Conservation (phyloP, 345 rosid genomes). For the Dovyalis caffra region DNA sequence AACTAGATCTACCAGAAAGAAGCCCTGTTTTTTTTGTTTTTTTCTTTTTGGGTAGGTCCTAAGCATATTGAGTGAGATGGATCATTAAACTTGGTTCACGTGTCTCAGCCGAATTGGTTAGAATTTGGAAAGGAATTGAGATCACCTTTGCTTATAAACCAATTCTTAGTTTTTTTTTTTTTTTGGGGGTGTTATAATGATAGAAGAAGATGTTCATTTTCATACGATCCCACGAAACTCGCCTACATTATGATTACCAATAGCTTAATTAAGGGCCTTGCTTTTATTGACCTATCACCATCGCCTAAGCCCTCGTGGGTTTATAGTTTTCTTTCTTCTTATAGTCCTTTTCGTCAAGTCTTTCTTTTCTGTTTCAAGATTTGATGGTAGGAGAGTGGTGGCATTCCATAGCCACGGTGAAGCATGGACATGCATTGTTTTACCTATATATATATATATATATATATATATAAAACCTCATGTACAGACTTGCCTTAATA, state of each 20-base stretch:
- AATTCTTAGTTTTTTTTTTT: neutral
- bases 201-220: neutral
- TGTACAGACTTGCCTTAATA: too few species aligned
- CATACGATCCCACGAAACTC: neutral
- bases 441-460: too few species aligned
- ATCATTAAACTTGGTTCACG: neutral
- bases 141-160: conserved; percentile 6
- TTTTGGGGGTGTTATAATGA: neutral
- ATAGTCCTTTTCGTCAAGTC: neutral
- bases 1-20: neutral
- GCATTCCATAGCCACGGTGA: neutral
- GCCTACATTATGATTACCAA: neutral
- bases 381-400: neutral
- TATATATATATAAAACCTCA: too few species aligned
- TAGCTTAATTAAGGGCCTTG: neutral
- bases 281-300: neutral
- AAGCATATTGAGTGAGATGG: too few species aligned
- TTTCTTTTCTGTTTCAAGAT: neutral
- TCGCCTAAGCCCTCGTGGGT: neutral
- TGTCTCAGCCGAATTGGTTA: neutral
- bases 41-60: neutral
- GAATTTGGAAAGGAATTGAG: neutral
- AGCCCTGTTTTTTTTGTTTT: too few species aligned
- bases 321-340: neutral
- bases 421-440: neutral